phyloP scores from a whole-genome alignment of 1,284 basidiomycete species.

The Puccinia novopanici region DNA sequence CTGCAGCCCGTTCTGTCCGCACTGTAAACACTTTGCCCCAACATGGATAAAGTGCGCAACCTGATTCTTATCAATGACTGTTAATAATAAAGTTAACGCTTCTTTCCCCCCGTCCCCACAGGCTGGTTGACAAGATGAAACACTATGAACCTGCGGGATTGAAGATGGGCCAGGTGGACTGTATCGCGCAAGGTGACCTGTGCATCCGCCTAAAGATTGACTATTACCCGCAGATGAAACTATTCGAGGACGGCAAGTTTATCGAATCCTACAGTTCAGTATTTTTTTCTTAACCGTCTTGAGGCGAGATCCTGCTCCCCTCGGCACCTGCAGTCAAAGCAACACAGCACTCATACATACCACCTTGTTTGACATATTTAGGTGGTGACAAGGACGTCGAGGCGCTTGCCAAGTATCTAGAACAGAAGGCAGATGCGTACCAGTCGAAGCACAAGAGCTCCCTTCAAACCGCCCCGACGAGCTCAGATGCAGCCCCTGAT shows the following conservation, averaged over 20 bases:
- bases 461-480: background rate
- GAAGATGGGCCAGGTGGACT: constrained; percentile 40
- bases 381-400: constrained; percentile 3
- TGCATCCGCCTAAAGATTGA: constrained; percentile 32
- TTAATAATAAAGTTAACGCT: background rate
- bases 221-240: constrained; percentile 44
- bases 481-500: no score
- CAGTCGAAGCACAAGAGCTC: constrained; percentile 12
- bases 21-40: constrained; percentile 43
- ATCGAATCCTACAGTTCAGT: constrained; percentile 45
- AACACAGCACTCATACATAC: background rate
- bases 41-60: constrained; percentile 28
- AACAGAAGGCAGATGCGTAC: constrained; percentile 16
- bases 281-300: background rate
- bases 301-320: background rate
- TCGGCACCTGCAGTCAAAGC: background rate
- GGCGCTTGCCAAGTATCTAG: background rate
- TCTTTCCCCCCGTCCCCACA: background rate
- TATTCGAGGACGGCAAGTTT: constrained; percentile 29
- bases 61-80: background rate
- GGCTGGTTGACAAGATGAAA: constrained; percentile 34
- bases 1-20: constrained; percentile 43
- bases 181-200: constrained; percentile 49
- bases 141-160: constrained; percentile 17
- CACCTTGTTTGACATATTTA: background rate